Conservation (phyloP, 805 yeast species). For the Tetrapisispora iriomotensis region DNA sequence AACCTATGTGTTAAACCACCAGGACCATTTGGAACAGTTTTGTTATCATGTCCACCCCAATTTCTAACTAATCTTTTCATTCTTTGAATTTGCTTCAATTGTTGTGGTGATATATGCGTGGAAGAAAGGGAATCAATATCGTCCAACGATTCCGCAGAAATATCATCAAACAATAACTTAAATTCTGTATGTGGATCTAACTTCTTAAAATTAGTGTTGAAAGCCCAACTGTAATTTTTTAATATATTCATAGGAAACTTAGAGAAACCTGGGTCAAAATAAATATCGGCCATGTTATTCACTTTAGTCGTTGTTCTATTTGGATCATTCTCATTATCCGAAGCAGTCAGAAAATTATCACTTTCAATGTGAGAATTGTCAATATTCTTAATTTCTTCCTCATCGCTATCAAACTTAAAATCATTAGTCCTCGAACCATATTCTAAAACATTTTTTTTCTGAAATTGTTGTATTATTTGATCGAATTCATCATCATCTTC, state of each 20-base stretch:
- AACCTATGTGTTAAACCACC: constrained; percentile 49
- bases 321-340: constrained; percentile 21
- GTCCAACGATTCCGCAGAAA: constrained; percentile 56
- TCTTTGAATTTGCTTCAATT: constrained; percentile 50
- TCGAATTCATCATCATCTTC: constrained; percentile 54
- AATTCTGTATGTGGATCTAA: constrained; percentile 74
- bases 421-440: constrained; percentile 3
- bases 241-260: constrained; percentile 12
- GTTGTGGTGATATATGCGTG: constrained; percentile 57
- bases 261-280: constrained; percentile 19
- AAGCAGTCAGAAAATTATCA: constrained; percentile 36
- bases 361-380: constrained; percentile 7
- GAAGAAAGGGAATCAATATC: constrained; percentile 74
- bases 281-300: constrained; percentile 31
- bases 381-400: constrained; percentile 23
- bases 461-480: constrained; percentile 38
- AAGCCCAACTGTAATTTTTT: constrained; percentile 7
- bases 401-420: constrained; percentile 12
- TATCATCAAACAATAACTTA: constrained; percentile 57
- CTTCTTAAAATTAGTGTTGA: constrained; percentile 28
- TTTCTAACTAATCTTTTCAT: constrained; percentile 49
- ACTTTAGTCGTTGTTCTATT: constrained; percentile 5
- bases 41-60: constrained; percentile 76
- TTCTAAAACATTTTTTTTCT: constrained; percentile 19
- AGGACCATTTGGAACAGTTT: constrained; percentile 56